Conservation (phyloP, 495 filamentous ascomycete species). For the Sabuloglossum arenarium region DNA sequence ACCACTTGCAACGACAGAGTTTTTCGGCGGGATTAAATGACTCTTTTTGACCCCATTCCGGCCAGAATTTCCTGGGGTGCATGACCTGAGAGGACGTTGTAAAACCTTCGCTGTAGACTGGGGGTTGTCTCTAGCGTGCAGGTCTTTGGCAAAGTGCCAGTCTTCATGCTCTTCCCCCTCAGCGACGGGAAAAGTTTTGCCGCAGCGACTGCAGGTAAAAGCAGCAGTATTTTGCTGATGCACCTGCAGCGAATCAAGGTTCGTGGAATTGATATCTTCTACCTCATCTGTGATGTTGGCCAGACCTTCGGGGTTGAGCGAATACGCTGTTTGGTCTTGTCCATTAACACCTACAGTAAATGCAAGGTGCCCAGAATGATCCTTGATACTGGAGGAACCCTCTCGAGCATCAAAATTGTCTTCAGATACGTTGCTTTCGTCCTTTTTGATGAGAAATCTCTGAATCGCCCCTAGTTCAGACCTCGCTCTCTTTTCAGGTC, state of each 20-base stretch:
- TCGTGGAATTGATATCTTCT: not conserved
- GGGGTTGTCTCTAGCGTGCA: slow-evolving; percentile 37
- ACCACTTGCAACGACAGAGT: slow-evolving; percentile 14
- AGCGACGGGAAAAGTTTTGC: slow-evolving; percentile 13
- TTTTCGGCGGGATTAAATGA: slow-evolving; percentile 3
- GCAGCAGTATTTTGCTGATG: not conserved
- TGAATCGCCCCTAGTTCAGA: slow-evolving; percentile 29
- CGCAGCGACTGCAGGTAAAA: not conserved
- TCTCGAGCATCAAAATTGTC: not conserved
- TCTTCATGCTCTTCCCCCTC: slow-evolving; percentile 65
- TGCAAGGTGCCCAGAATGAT: not conserved
- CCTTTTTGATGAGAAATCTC: slow-evolving; percentile 30
- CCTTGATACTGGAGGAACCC: not conserved
- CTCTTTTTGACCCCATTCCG: slow-evolving; percentile 4
- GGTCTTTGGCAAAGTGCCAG: slow-evolving; percentile 86
- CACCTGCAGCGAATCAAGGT: not conserved
- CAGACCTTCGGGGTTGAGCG: not conserved
- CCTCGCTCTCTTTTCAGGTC: slow-evolving; percentile 31
- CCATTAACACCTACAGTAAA: not conserved
- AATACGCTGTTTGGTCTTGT: not conserved
- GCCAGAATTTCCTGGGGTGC: slow-evolving; percentile 10
- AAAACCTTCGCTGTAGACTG: not conserved
- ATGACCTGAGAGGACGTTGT: not conserved
- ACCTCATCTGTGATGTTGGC: not conserved
- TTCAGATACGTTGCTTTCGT: not conserved